A percentile compares a stretch with the other conserved stretches of the same genome.
Evolutionary conservation across 2,329 filamentous ascomycete genomes (phyloP).

Genomic region (Pyrenochaeta sp.): DNA sequence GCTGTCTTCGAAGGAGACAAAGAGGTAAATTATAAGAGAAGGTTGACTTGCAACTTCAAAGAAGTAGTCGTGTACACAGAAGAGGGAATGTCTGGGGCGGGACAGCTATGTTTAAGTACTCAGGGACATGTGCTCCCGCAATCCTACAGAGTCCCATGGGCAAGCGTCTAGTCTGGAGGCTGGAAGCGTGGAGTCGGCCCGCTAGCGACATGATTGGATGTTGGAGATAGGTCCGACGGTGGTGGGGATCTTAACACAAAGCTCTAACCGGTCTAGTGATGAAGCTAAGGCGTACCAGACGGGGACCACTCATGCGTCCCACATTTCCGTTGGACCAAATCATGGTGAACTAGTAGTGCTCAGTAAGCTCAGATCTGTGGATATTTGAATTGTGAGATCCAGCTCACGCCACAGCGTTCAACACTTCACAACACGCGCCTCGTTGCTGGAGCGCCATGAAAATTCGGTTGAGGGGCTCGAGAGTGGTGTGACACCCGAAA

Average conservation of each 20-base stretch:
- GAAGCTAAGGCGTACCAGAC: slow-evolving; percentile 28
- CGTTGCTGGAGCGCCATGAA: neutral
- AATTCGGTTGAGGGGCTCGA: neutral
- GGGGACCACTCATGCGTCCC: slow-evolving; percentile 13
- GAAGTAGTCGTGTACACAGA: slow-evolving; percentile 10
- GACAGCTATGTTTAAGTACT: slow-evolving; percentile 31
- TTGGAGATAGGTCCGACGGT: slow-evolving; percentile 25
- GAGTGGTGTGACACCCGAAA: slow-evolving; percentile 1
- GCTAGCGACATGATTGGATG: slow-evolving; percentile 25
- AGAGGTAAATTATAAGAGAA: slow-evolving; percentile 5
- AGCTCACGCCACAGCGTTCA: slow-evolving; percentile 1
- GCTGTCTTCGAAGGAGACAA: slow-evolving; percentile 12
- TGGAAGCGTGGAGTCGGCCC: slow-evolving; percentile 29
- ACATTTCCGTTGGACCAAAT: slow-evolving; percentile 12
- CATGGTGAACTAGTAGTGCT: slow-evolving; percentile 5
- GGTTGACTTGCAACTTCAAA: slow-evolving; percentile 5
- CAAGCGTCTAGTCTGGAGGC: slow-evolving; percentile 27
- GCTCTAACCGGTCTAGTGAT: slow-evolving; percentile 14
- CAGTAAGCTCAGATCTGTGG: neutral
- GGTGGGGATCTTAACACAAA: slow-evolving; percentile 10
- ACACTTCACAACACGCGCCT: neutral
- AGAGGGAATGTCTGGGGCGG: slow-evolving; percentile 12
- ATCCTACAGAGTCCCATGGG: slow-evolving; percentile 31
- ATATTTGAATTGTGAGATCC: slow-evolving; percentile 1
- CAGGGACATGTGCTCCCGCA: slow-evolving; percentile 20